Percentiles rank a stretch among this genome's conserved stretches.
Evolutionary conservation across 257 asterid genomes (phyloP).

Genomic region (Anisodus acutangulus): DNA sequence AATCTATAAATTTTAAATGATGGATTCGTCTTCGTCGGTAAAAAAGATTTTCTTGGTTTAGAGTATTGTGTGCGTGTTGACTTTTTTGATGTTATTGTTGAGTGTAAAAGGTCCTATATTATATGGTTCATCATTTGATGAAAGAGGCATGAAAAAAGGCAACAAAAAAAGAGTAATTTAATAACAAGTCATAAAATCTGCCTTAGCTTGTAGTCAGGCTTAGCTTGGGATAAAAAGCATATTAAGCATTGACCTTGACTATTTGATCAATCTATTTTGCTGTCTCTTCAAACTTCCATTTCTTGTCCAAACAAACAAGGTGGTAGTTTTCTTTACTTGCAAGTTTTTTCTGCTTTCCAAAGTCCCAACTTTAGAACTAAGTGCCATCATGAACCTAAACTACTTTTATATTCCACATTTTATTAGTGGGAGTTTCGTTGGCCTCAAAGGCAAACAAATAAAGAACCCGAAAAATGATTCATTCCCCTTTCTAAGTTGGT

Average conservation of each 20-base stretch:
- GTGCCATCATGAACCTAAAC: neutral
- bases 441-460: neutral
- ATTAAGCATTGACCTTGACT: slow-evolving; percentile 20
- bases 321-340: neutral
- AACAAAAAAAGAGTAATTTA: neutral
- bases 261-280: neutral
- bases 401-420: neutral
- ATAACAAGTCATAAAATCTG: neutral
- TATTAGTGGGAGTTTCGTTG: neutral
- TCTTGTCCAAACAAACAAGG: neutral
- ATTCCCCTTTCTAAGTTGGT: neutral
- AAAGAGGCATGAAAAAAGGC: neutral
- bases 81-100: neutral
- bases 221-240: neutral
- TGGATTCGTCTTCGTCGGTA: rapidly evolving
- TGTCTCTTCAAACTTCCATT: neutral
- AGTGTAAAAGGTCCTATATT: slow-evolving; percentile 9
- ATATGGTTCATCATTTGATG: neutral
- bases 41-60: neutral
- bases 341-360: neutral
- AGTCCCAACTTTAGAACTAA: neutral
- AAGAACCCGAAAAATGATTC: neutral
- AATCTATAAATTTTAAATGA: neutral
- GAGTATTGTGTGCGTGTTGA: slow-evolving; percentile 23
- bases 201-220: neutral